phyloP scores from a whole-genome alignment of 225 moss, liverwort and hornwort genomes.

The Marchantia polymorpha region DNA sequence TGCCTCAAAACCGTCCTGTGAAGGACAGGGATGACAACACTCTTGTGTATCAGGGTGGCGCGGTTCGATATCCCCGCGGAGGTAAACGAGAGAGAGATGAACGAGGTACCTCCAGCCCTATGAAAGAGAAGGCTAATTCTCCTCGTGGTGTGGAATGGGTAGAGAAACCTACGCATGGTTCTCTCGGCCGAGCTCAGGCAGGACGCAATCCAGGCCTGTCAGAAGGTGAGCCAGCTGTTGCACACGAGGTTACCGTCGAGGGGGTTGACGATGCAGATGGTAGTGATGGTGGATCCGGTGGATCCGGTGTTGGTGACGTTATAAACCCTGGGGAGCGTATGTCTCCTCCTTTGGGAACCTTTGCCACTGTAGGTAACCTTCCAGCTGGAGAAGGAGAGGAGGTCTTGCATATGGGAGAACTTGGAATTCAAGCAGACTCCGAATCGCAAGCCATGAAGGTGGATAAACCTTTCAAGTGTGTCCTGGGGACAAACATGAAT shows the following conservation, averaged over 20 bases:
- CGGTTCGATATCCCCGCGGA: conserved; percentile 14
- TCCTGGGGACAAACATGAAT: not conserved
- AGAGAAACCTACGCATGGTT: conserved; percentile 25
- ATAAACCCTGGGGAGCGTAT: conserved; percentile 41
- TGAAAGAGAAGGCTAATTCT: conserved; percentile 23
- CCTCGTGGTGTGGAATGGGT: conserved; percentile 27
- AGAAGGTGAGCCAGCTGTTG: not conserved
- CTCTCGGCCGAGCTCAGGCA: conserved; percentile 8
- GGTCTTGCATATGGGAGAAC: conserved; percentile 38
- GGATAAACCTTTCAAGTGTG: conserved; percentile 12
- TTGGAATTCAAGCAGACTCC: conserved; percentile 39
- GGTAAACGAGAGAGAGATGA: conserved; percentile 33
- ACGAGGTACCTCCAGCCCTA: not conserved
- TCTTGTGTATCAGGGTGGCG: not conserved
- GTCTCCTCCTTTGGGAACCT: conserved; percentile 25
- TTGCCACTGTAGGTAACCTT: conserved; percentile 21
- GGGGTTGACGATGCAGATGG: conserved; percentile 39
- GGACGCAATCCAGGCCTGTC: conserved; percentile 16
- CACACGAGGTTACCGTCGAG: conserved; percentile 8
- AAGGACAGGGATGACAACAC: conserved; percentile 27
- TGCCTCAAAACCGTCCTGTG: conserved; percentile 4
- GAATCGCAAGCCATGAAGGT: conserved; percentile 29
- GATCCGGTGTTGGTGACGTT: conserved; percentile 46
- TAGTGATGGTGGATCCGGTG: conserved; percentile 36
- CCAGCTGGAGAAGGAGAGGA: conserved; percentile 41